Evolutionary conservation across 2,329 filamentous ascomycete species (phyloP), one percentile per base, ranked within the genome.

Genomic region (Penicillium sp.): DNA sequence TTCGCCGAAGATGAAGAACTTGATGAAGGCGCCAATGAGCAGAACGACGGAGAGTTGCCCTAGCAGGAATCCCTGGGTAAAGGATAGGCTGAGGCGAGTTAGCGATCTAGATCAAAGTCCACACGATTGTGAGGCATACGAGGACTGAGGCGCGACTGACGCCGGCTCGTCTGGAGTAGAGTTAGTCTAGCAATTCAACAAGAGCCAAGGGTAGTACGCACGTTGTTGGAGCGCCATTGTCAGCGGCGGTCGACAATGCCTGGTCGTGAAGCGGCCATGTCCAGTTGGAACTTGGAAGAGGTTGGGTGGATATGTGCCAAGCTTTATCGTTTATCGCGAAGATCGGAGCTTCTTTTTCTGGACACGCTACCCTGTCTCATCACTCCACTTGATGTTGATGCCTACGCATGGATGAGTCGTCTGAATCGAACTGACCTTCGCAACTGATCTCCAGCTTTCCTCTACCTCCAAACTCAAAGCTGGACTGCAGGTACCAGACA

Each of bases 1-100:
- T 66, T 97, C 93, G 61, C 93, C 93, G 67, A 98, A 97, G 66
- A 98, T 97, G 81, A 98, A 98, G 81, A 96, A 98, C 69, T 95
- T 95, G 72, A 98, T 97, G 73, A 98, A 97, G 59, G 87, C 89
- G 57, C 90, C 91, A 54, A 98, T 83, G 33, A 98, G 79, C 23
- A 97, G 76, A 12, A 95, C 88, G 40, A 98, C 88, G 1, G 90
- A 95, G 44, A 98, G 79, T 71, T 98, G 93, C 43, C 93, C 93
- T 28, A 97, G 79, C 42, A 98, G 83, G 60, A 98, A 86, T 25
- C 93, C 93, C 68, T 95, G 89, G 0, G 89, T 95, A 70, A 97
- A 97, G 31, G 89, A 93, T 59, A 93, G 78, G 35, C 89, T 92
- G 27, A 37, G 24, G 29, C 18, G 33, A 7, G 56, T 62, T 53